Evolutionary conservation across 495 filamentous ascomycete species (phyloP).

Genomic region (Massariosphaeria phaeospora): DNA sequence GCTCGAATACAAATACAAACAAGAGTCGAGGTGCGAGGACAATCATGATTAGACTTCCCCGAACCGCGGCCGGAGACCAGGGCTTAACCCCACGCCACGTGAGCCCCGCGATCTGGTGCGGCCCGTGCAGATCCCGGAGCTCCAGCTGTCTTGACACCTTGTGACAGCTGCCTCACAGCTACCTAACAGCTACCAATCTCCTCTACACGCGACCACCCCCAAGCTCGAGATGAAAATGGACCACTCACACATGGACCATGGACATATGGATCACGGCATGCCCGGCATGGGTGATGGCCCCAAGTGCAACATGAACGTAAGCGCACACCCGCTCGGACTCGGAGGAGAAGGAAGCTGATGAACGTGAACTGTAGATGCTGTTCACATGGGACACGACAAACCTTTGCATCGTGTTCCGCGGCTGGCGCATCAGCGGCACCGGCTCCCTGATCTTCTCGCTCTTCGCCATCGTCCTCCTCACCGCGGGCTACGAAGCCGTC

Average conservation of each 20-base stretch:
- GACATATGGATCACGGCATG: constrained; percentile 47
- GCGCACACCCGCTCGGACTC: not conserved
- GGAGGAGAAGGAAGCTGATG: not conserved
- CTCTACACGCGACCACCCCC: not conserved
- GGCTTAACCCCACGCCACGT: not conserved
- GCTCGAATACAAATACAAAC: not conserved
- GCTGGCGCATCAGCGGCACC: constrained; percentile 78
- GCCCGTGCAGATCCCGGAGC: constrained; percentile 1
- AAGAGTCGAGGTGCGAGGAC: too few relatives aligned
- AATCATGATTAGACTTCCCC: not conserved
- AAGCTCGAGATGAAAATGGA: constrained; percentile 13
- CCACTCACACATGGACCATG: constrained; percentile 49
- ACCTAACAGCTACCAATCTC: not conserved
- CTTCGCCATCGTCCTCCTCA: constrained; percentile 70
- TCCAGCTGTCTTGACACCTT: not conserved
- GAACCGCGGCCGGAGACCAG: too few relatives aligned
- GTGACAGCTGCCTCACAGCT: too few relatives aligned
- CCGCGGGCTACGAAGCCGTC: constrained; percentile 85
- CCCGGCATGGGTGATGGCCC: constrained; percentile 41
- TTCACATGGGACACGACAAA: constrained; percentile 92
- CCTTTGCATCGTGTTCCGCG: constrained; percentile 90
- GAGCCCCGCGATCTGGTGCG: constrained; percentile 1
- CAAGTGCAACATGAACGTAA: constrained; percentile 78
- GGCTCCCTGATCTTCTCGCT: constrained; percentile 72
- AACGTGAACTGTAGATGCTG: constrained; percentile 62